Conservation (phyloP, 176 grass and related monocot genomes). For the Saccharum spontaneum region DNA sequence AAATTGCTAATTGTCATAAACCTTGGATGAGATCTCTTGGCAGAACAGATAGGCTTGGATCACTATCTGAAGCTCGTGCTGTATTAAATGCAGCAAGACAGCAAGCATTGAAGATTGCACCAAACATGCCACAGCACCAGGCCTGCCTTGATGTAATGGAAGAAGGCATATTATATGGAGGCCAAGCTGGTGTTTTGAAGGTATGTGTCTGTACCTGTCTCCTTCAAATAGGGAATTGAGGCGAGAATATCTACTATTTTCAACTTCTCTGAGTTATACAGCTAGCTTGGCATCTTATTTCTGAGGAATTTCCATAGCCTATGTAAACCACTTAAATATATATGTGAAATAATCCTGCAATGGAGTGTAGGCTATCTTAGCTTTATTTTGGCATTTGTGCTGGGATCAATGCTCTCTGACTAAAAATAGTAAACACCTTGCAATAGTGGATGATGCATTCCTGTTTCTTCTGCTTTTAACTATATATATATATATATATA, state of each 20-base stretch:
- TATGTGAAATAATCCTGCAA: slow-evolving; percentile 4
- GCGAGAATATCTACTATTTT: background rate
- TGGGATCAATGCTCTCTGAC: background rate
- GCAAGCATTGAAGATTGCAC: slow-evolving; percentile 60
- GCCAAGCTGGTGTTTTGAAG: slow-evolving; percentile 87
- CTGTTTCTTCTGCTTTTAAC: slow-evolving; percentile 18
- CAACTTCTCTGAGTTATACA: background rate
- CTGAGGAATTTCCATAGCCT: background rate
- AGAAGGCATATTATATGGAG: slow-evolving; percentile 76
- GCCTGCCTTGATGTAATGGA: slow-evolving; percentile 79
- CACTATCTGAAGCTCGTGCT: slow-evolving; percentile 79
- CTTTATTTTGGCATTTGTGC: background rate
- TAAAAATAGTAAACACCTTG: background rate
- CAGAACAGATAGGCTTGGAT: slow-evolving; percentile 74
- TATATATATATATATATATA: background rate
- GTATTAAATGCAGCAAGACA: slow-evolving; percentile 65
- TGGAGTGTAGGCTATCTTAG: background rate
- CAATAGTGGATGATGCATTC: background rate
- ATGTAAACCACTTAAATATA: background rate
- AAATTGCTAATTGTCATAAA: slow-evolving; percentile 71
- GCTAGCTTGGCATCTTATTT: background rate
- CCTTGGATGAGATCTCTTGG: slow-evolving; percentile 83
- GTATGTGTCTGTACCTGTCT: slow-evolving; percentile 27
- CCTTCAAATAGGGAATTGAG: background rate
- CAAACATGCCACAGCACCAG: slow-evolving; percentile 84